Evolutionary conservation across 495 filamentous ascomycete genomes (phyloP), one percentile per base, ranked within the genome.

Genomic region (Penicillium simplicissimum): DNA sequence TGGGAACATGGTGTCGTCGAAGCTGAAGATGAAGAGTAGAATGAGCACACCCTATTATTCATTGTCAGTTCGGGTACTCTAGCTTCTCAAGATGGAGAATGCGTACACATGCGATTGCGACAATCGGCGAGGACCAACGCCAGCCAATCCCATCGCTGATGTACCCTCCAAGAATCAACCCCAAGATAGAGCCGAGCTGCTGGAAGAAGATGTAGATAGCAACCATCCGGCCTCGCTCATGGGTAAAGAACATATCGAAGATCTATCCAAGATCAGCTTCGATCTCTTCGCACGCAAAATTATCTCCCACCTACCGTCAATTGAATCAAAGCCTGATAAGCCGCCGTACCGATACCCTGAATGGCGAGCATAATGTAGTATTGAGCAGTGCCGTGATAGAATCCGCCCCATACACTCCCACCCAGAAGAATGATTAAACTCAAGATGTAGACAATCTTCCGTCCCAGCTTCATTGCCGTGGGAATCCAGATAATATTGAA

Each of bases 401-500:
- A 65, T 1, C 62, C 69, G 38, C 67, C 69, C 71, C 69, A 74
- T 8, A 70, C 56, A 42, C 60, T 64, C 13, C 69, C 63, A 8
- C 57, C 65, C 2, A 63, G 45, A 19, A 71, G 64, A 28, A 70
- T 51, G 8, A 68, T 19, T 42, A 71, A 52, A 59, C 67, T 72
- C 23, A 69, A 33, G 14, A 74, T 71, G 38, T 68, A 68, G 15
- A 74, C 71, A 28, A 72, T 67, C 58, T 72, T 73, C 11, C 73
- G 69, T 17, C 73, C 73, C n/a, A 69, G 61, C 19, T 71, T 74
- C 69, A 72, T 73, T 1, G 69, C 73, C 1, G 71, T 62, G 1
- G 73, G 71, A n/a, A 73, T 71, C 71, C 67, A 74, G 58, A 72
- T 69, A 19, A 75, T 69, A 55, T 75, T 75, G 48, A 75, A 67